These are phyloP conservation scores for Diutina scorzettiae DNA, from an alignment of 1,139 yeast genomes.

Conservation along the genomic window DNA sequence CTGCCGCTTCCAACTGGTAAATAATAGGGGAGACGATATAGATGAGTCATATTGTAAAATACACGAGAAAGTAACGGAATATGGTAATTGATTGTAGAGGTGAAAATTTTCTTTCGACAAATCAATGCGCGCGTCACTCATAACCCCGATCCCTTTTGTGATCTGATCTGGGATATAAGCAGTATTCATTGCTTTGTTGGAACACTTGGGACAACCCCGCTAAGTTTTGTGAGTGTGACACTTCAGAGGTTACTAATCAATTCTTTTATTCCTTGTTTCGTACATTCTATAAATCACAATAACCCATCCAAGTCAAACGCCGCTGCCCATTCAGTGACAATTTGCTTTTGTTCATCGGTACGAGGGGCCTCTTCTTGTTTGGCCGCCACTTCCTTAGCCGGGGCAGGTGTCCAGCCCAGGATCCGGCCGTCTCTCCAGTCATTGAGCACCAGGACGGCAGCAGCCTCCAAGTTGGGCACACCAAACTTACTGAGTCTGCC, in stretches of 20 bases:
- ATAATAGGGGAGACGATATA: conserved; percentile 6
- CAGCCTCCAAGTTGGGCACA: conserved; percentile 75
- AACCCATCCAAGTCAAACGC: conserved; percentile 88
- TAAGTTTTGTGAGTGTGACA: no score
- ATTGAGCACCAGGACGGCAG: conserved; percentile 71
- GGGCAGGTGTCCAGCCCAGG: conserved; percentile 84
- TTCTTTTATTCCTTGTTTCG: no score
- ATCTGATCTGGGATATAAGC: no score
- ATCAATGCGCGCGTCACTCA: no score
- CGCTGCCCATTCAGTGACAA: conserved; percentile 86
- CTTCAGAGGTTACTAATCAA: no score
- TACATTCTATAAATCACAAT: conserved; percentile 17
- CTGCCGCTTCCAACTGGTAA: conserved; percentile 54
- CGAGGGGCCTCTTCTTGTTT: conserved; percentile 31
- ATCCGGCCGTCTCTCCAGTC: conserved; percentile 98
- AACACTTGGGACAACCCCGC: no score
- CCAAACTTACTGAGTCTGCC: conserved; percentile 94
- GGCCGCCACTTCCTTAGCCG: conserved; percentile 35
- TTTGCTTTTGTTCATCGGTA: conserved; percentile 61
- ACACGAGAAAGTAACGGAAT: conserved; percentile 5
- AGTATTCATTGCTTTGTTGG: no score
- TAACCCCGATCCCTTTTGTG: no score
- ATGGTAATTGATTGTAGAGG: no score
- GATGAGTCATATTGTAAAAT: conserved; percentile 6
- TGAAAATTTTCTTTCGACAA: no score